Percentiles rank a stretch among this genome's conserved stretches.
Evolutionary conservation across 306 rosid species (phyloP).

Genomic region (Cercis canadensis): DNA sequence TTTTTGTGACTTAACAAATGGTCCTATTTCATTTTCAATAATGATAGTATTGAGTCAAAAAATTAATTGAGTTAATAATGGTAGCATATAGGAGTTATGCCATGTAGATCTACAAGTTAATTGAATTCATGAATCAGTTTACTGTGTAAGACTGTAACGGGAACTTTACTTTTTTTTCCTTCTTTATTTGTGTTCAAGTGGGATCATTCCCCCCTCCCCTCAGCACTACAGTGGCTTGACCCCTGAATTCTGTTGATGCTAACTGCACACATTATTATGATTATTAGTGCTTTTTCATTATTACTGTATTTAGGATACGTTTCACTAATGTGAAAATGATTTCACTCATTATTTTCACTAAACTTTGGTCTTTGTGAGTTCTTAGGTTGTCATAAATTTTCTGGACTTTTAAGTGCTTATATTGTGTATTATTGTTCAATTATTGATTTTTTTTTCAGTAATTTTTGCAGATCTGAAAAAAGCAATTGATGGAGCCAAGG

Average conservation of each 20-base stretch:
- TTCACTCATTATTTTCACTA: conserved; percentile 6
- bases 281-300: conserved; percentile 12
- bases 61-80: no score
- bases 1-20: not conserved
- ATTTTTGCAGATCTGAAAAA: conserved; percentile 55
- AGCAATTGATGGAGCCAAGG: conserved; percentile 43
- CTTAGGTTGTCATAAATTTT: conserved; percentile 2
- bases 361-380: no score
- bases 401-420: conserved; percentile 17
- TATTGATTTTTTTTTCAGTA: conserved; percentile 8
- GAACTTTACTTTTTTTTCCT: conserved; percentile 6
- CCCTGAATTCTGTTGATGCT: conserved; percentile 3
- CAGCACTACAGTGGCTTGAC: not conserved
- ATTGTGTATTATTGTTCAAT: not conserved
- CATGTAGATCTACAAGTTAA: not conserved
- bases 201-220: not conserved
- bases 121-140: not conserved
- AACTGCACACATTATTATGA: no score
- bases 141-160: not conserved
- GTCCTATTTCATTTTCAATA: conserved; percentile 2
- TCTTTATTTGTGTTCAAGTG: not conserved
- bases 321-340: conserved; percentile 18
- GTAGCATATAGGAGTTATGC: not conserved
- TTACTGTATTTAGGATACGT: no score
- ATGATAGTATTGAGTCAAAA: not conserved